These are phyloP conservation scores for Pestalotiopsis sp. DNA, from an alignment of 2,329 filamentous ascomycete species.

Conservation along the genomic window DNA sequence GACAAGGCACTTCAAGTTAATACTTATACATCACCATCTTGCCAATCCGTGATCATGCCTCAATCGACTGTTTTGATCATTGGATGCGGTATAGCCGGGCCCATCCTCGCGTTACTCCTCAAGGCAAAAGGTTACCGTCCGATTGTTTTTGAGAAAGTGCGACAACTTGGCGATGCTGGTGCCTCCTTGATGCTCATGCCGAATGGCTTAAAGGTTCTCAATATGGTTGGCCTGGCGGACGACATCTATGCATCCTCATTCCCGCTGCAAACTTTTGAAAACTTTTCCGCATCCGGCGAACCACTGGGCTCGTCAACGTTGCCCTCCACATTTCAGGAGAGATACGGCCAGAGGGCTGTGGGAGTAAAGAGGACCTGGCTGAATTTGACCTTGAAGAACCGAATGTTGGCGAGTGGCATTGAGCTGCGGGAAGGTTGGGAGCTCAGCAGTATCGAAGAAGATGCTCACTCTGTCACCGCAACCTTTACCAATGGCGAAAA, in stretches of 20 bases:
- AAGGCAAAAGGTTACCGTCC: conserved; percentile 28
- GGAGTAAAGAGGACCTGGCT: conserved; percentile 25
- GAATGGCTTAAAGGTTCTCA: conserved; percentile 28
- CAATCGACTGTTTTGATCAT: conserved; percentile 23
- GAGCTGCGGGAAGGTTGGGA: conserved; percentile 28
- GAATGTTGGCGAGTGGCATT: conserved; percentile 14
- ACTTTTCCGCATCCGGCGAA: conserved; percentile 21
- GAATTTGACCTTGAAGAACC: conserved; percentile 20
- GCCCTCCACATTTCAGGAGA: conserved; percentile 19
- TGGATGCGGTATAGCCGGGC: conserved; percentile 27
- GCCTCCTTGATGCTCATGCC: conserved; percentile 29
- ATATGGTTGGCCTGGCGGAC: conserved; percentile 20
- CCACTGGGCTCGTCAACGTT: conserved; percentile 22
- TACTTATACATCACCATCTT: background rate
- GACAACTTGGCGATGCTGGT: conserved; percentile 24
- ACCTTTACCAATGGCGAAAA: conserved; percentile 20
- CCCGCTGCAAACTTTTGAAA: conserved; percentile 20
- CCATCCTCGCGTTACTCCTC: conserved; percentile 23
- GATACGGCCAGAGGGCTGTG: conserved; percentile 23
- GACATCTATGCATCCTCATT: conserved; percentile 3
- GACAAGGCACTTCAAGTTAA: background rate
- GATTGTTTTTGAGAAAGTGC: conserved; percentile 28
- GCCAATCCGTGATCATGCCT: background rate
- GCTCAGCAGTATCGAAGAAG: conserved; percentile 23
- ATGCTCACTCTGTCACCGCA: conserved; percentile 23